Base-by-base conservation (phyloP, 768 basidiomycete species). In the Lactarius trivialis region DNA sequence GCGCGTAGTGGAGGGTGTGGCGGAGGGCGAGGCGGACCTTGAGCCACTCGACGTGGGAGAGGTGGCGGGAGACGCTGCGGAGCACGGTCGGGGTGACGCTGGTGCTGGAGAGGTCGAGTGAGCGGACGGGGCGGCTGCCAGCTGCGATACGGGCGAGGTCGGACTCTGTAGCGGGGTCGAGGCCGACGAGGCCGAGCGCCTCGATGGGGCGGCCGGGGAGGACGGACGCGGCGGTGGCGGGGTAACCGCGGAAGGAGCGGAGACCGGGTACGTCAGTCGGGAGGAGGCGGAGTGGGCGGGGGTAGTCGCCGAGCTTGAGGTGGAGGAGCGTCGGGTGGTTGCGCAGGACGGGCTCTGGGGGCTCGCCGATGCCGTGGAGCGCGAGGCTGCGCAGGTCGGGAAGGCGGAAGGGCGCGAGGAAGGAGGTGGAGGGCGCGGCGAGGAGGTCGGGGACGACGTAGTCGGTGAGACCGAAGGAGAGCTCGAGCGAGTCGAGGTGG, bases 141-240 rank as follows among this genome's bases (percentile, higher is more conserved):
- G 70, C 70, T 34, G 82, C 78, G 73, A 88, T 79, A 55, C 73
- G 73, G 45, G 73, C 75, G 8, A 86, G 76, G 66, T 82, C 82
- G 54, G 77, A 74, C 64, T 76, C 79, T 48, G 77, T 82, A 67
- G 85, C 78, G 57, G 78, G 79, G 62, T 84, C 82, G 66, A 80
- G 77, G 4, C 83, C 84, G 54, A 82, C 73, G 53, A 87, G 82
- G 17, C 79, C 74, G 54, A 87, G 81, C 59, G 73, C 72, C 49
- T 78, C 79, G 30, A 87, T 80, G 3, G 84, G 84, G 24, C 86
- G 75, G 21, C 84, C 84, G 5, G 85, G 86, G 56, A 86, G 78
- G 52, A 87, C 68, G 19, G 76, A 72, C 52, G 84, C 83, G 2
- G 85, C 85, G n/a, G 81, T 76, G 69, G 77, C 76, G 60, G 84